These are phyloP conservation scores for Ceratocystis alfenasii DNA, from an alignment of 2,329 filamentous ascomycete genomes.

Conservation along the genomic window DNA sequence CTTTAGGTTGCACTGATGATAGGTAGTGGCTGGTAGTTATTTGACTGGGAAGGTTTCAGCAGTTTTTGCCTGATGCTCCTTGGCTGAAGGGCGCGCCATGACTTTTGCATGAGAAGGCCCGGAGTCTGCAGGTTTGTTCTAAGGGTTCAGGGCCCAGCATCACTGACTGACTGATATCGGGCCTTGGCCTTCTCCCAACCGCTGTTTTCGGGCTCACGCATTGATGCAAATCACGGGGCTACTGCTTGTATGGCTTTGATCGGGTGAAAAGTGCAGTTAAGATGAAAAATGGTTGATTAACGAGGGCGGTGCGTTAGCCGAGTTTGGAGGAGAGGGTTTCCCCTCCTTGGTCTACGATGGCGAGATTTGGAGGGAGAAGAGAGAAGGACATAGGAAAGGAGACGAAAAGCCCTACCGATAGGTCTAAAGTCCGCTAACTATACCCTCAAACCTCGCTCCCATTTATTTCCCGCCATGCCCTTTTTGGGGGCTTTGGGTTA, in stretches of 20 bases:
- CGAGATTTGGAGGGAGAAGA: background rate
- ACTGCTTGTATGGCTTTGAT: background rate
- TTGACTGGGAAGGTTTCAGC: background rate
- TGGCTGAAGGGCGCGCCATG: background rate
- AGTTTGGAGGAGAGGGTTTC: background rate
- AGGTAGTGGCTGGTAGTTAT: background rate
- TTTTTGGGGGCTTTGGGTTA: too few relatives aligned
- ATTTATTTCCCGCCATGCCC: background rate
- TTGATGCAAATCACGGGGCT: too few relatives aligned
- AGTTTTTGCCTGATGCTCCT: background rate
- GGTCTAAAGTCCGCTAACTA: too few relatives aligned
- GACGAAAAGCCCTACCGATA: background rate
- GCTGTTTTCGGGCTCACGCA: too few relatives aligned
- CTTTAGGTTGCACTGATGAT: background rate
- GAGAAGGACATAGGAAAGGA: background rate
- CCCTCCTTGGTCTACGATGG: background rate
- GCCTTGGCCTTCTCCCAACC: too few relatives aligned
- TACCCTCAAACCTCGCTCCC: background rate
- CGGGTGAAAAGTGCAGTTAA: background rate
- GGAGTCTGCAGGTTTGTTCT: too few relatives aligned
- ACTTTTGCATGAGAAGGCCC: background rate
- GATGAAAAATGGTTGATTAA: background rate
- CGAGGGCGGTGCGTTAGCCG: conserved; percentile 8
- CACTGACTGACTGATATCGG: too few relatives aligned
- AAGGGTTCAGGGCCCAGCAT: too few relatives aligned